These are phyloP conservation scores for Aspergillus sp. DNA, from an alignment of 2,329 filamentous ascomycete species.

Conservation along the genomic window DNA sequence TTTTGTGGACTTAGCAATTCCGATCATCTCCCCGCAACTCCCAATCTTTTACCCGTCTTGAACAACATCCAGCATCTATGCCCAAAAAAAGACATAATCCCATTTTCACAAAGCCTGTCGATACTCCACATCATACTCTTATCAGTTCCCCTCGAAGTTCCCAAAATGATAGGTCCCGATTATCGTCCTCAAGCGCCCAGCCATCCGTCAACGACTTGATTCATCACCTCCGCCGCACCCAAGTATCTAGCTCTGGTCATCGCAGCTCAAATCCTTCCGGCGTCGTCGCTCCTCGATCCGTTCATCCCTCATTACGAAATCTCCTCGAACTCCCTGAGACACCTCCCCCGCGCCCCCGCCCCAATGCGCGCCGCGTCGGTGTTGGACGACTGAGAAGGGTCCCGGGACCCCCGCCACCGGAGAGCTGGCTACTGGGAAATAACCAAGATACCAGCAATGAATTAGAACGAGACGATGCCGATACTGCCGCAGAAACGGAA, in stretches of 20 bases:
- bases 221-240: constrained; percentile 39
- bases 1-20: too few relatives aligned
- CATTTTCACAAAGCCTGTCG: constrained; percentile 34
- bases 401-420: constrained; percentile 41
- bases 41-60: constrained; percentile 1
- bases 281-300: constrained; percentile 26
- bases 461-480: constrained; percentile 3
- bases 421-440: constrained; percentile 37
- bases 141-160: constrained; percentile 18
- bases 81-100: constrained; percentile 42
- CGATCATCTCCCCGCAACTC: not conserved
- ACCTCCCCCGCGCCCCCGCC: constrained; percentile 36
- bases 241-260: constrained; percentile 22
- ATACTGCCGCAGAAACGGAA: constrained; percentile 10
- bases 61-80: constrained; percentile 27
- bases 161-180: constrained; percentile 21
- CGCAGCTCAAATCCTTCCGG: constrained; percentile 7
- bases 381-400: constrained; percentile 31
- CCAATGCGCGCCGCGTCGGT: constrained; percentile 23
- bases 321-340: constrained; percentile 40
- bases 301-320: constrained; percentile 41
- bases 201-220: constrained; percentile 44
- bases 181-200: constrained; percentile 15
- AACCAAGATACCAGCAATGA: constrained; percentile 2
- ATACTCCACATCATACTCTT: constrained; percentile 35